Percentiles rank a stretch among this genome's conserved stretches.
Evolutionary conservation across 73 alveolate genomes (phyloP).

Genomic region (Paramecium sexaurelia): DNA sequence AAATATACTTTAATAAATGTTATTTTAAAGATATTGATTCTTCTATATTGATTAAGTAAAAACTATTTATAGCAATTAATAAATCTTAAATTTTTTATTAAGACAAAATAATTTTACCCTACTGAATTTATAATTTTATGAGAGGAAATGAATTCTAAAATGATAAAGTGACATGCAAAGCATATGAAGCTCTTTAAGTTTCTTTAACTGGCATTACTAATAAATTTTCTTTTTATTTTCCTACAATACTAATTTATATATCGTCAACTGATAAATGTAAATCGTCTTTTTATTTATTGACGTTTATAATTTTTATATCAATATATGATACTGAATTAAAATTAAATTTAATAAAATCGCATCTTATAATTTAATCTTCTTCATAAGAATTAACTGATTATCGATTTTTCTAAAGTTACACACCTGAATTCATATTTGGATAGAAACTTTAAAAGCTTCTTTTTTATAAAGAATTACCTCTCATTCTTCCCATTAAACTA

Average conservation of each 20-base stretch:
- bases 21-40: not conserved
- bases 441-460: not conserved
- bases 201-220: conserved; percentile 33
- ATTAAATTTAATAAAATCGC: not conserved
- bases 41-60: not conserved
- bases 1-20: not conserved
- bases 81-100: conserved; percentile 23
- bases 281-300: not conserved
- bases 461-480: not conserved
- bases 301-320: not conserved
- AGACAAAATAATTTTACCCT: not conserved
- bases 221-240: not conserved
- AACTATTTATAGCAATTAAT: not conserved
- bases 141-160: not conserved
- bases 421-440: not conserved
- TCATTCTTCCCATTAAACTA: not conserved
- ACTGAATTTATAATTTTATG: not conserved
- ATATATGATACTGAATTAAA: not conserved
- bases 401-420: not conserved
- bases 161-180: not conserved
- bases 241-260: not conserved
- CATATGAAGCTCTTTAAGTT: not conserved
- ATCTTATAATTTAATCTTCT: not conserved
- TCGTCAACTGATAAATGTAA: not conserved
- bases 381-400: conserved; percentile 7